Evolutionary conservation across 139 green algal genomes (phyloP).

Genomic region (Spirogloea muscicola): DNA sequence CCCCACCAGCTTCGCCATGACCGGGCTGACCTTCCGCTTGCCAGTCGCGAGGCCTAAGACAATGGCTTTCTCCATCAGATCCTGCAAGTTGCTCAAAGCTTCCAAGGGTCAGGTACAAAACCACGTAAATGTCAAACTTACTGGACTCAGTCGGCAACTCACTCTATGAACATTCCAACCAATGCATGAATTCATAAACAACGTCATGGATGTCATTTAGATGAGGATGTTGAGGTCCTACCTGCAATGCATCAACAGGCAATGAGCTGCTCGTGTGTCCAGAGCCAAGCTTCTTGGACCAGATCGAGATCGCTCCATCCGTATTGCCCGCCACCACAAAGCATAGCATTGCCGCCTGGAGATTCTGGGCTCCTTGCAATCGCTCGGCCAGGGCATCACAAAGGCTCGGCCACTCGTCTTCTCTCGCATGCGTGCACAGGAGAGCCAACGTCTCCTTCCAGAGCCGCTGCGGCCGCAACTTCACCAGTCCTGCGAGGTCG

Average conservation of each 20-base stretch:
- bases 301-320: constrained; percentile 72
- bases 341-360: constrained; percentile 84
- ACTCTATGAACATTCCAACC: no score
- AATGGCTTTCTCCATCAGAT: constrained; percentile 89
- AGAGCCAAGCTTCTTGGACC: no score
- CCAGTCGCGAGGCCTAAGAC: constrained; percentile 75
- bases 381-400: constrained; percentile 65
- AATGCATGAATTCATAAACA: no score
- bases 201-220: no score
- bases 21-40: constrained; percentile 36
- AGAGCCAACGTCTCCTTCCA: constrained; percentile 95
- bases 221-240: no score
- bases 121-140: no score
- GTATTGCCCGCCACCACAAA: constrained; percentile 85
- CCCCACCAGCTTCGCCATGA: constrained; percentile 72
- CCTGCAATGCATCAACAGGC: no score
- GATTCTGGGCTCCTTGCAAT: constrained; percentile 46
- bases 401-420: constrained; percentile 56
- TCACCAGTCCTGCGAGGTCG: constrained; percentile 76
- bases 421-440: constrained; percentile 76
- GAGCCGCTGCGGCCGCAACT: constrained; percentile 64
- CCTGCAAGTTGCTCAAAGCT: no score
- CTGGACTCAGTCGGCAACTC: no score
- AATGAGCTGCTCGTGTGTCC: no score
- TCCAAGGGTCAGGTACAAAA: no score